phyloP scores from a whole-genome alignment of 164 flowering plant genomes.

The Vitis riparia region DNA sequence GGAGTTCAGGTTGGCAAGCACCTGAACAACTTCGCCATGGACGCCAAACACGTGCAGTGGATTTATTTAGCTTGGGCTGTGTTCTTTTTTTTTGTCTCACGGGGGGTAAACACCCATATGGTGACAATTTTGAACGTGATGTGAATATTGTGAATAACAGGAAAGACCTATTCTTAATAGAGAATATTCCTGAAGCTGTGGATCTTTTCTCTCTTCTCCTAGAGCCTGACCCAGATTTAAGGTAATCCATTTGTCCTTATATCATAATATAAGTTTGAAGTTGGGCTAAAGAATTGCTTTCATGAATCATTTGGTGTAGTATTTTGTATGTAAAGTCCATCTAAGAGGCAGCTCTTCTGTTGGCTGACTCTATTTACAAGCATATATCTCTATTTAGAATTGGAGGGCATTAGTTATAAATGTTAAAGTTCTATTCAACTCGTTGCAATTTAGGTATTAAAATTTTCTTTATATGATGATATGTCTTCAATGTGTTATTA shows the following conservation, averaged over 20 bases:
- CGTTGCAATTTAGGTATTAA: too few species aligned
- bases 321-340: neutral
- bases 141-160: conserved; percentile 53
- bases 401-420: too few species aligned
- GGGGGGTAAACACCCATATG: conserved; percentile 76
- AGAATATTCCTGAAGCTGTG: conserved; percentile 70
- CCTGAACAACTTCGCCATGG: conserved; percentile 73
- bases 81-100: conserved; percentile 73
- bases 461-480: too few species aligned
- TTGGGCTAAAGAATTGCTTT: too few species aligned
- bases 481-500: conserved; percentile 14
- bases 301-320: neutral
- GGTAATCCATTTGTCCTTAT: conserved; percentile 27
- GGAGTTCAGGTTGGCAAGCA: conserved; percentile 91
- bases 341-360: too few species aligned
- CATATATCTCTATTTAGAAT: too few species aligned
- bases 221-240: conserved; percentile 56
- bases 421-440: too few species aligned
- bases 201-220: conserved; percentile 61
- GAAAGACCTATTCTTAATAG: conserved; percentile 64
- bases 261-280: too few species aligned
- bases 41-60: conserved; percentile 79
- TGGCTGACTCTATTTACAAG: too few species aligned
- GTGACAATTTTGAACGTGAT: conserved; percentile 68
- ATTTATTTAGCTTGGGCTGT: conserved; percentile 83